Base-by-base conservation (phyloP, 2,329 filamentous ascomycete genomes). In the Periconia macrospinosa region DNA sequence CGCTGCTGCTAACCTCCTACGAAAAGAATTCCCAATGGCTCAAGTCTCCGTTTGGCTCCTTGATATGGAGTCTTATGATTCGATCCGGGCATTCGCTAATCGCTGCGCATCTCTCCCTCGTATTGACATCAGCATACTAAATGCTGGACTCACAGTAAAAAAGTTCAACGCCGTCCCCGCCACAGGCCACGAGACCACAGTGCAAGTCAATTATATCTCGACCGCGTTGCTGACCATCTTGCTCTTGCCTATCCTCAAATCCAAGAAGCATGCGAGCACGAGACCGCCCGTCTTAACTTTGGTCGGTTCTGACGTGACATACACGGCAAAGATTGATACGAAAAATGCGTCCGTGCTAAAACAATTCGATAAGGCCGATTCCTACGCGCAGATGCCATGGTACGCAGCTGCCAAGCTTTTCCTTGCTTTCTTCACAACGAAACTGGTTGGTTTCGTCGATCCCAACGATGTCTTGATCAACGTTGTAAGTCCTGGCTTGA, bases 151-250 rank as follows among this genome's bases (percentile, higher is more conserved):
- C 0, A 37, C 45, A 0, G 55, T 54, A 1, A 14, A 52, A 0
- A 20, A 53, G 0, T 70, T 68, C n/a, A 41, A 47, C 1, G 53
- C 18, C 11, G 47, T 54, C 0, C 10, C 47, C 3, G 27, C 20
- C 6, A 70, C 68, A 47, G 61, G 63, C n/a, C 69, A 59, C 56
- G 68, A 71, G 33, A 13, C 19, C 7, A 41, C 35, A 11, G 6
- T 47, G n/a, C 45, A 47, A 23, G 78, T 84, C 54, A 84, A 85
- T 60, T 73, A 78, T 5, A 67, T 85, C 6, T 80, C 80, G 2
- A 85, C 81, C 1, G 73, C 76, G 9, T 68, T 83, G 6, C 65
- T 86, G 7, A 78, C 75, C 0, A 49, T 83, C 5, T 65, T 83
- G 2, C 68, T 85, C 19, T 66, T 70, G 13, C 68, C 68, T 6